Evolutionary conservation across 768 basidiomycete genomes (phyloP), one percentile per base, ranked within the genome.

Genomic region (Roridomyces roridus): DNA sequence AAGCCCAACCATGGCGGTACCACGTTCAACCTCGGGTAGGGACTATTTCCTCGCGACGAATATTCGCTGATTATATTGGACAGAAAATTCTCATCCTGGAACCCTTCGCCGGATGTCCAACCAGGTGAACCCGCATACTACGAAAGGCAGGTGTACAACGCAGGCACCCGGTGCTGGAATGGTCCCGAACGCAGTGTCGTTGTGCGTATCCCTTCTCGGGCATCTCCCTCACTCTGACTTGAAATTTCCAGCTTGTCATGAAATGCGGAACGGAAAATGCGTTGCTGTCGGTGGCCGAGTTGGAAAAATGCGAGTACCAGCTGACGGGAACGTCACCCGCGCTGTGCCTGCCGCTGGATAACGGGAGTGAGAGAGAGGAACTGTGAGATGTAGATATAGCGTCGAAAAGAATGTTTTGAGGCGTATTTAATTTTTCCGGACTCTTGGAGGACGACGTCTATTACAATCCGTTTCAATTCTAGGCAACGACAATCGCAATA

Each of bases 231-330:
- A 15, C 44, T 40, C 6, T 20, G 21, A 35, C 26, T 23, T 18
- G 40, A 35, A 14, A 11, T n/a, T 39, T 41, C 5, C 57, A 96
- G 92, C 82, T 99, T 25, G 75, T 92, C 43, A 74, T 97, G 49
- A 77, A 85, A 2, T 99, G 97, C 64, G 97, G 94, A 5, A 86
- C 82, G 1, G 89, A 95, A 66, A 98, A 98, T 66, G 81, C 80
- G 4, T 72, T 99, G 29, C 72, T 88, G 14, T 82, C 86, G 1
- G 86, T 98, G 5, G 81, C 82, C 41, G 97, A 99, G 74, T 82
- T 96, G 18, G 95, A 98, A 74, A 98, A 98, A 76, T 98, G 96
- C 75, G 94, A 96, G 72, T 98, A 98, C 66, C 85, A 88, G 67
- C 84, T 94, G 66, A 92, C 86, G 10, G 94, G 83, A 21, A 95